These are phyloP conservation scores for Tylopilus felleus DNA, from an alignment of 768 basidiomycete species.

Conservation along the genomic window DNA sequence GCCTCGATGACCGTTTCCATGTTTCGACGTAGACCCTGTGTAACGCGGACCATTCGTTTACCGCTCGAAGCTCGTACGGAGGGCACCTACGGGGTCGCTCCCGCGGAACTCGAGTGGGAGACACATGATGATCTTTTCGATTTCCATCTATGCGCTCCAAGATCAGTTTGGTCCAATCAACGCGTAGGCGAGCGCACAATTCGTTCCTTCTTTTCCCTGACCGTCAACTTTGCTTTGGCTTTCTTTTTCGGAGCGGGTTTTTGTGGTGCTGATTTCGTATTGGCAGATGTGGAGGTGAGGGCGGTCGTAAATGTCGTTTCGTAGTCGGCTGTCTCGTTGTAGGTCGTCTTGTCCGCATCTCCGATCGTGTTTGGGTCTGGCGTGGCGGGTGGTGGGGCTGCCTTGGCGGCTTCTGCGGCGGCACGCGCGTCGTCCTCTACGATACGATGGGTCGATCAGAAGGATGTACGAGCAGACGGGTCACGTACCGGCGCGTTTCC, in stretches of 20 bases:
- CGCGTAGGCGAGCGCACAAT: slow-evolving; percentile 44
- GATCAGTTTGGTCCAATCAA: neutral
- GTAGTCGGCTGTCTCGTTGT: slow-evolving; percentile 28
- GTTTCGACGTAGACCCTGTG: slow-evolving; percentile 65
- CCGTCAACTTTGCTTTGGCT: slow-evolving; percentile 62
- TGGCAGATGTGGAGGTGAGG: slow-evolving; percentile 31
- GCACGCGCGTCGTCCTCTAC: slow-evolving; percentile 56
- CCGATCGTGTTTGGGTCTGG: slow-evolving; percentile 11
- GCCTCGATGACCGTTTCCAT: slow-evolving; percentile 80
- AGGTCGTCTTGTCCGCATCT: slow-evolving; percentile 32
- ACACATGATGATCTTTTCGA: slow-evolving; percentile 69
- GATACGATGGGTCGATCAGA: neutral
- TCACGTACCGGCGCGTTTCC: slow-evolving; percentile 54
- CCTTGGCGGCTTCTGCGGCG: slow-evolving; percentile 49
- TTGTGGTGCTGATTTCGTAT: slow-evolving; percentile 34
- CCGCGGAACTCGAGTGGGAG: slow-evolving; percentile 91
- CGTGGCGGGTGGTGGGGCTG: slow-evolving; percentile 29
- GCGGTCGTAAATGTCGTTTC: slow-evolving; percentile 36
- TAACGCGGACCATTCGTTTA: neutral
- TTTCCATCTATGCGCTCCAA: slow-evolving; percentile 41
- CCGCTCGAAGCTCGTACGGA: no score
- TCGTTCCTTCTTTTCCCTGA: slow-evolving; percentile 83
- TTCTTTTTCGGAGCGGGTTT: slow-evolving; percentile 49
- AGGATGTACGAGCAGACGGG: neutral
- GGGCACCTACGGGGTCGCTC: slow-evolving; percentile 69